phyloP scores from a whole-genome alignment of 192 early-diverging fungal genomes.

The Phycomyces nitens region DNA sequence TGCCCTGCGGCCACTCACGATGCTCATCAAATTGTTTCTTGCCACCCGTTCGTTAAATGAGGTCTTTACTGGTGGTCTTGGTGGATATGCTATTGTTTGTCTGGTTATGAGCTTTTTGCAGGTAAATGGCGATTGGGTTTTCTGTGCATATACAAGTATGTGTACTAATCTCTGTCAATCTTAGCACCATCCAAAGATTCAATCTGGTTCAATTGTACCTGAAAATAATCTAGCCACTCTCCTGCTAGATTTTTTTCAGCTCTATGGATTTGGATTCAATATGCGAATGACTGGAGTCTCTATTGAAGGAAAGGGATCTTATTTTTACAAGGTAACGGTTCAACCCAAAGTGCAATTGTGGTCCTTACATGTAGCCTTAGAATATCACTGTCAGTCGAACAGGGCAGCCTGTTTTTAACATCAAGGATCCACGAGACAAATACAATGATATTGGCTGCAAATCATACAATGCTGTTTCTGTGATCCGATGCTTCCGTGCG shows the following conservation, averaged over 20 bases:
- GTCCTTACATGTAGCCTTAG: slow-evolving; percentile 2
- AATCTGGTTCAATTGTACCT: slow-evolving; percentile 56
- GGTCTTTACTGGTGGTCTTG: slow-evolving; percentile 84
- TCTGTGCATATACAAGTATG: slow-evolving; percentile 5
- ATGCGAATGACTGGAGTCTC: slow-evolving; percentile 63
- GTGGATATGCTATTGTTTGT: slow-evolving; percentile 76
- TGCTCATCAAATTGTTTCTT: slow-evolving; percentile 87
- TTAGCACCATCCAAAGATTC: slow-evolving; percentile 79
- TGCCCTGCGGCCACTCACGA: slow-evolving; percentile 61
- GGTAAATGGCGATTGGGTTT: slow-evolving; percentile 30
- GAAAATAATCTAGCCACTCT: slow-evolving; percentile 79
- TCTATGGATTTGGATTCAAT: slow-evolving; percentile 83
- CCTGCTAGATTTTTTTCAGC: slow-evolving; percentile 90
- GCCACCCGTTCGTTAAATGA: slow-evolving; percentile 74
- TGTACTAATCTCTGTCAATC: background rate
- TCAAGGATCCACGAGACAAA: slow-evolving; percentile 53
- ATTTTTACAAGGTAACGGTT: slow-evolving; percentile 48
- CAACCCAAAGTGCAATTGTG: too few species aligned
- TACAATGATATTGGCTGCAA: slow-evolving; percentile 48
- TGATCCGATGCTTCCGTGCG: background rate
- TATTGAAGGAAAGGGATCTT: slow-evolving; percentile 51
- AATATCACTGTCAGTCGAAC: background rate
- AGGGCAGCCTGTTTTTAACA: slow-evolving; percentile 33
- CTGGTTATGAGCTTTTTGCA: slow-evolving; percentile 80
- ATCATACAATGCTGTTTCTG: slow-evolving; percentile 3